phyloP scores from a whole-genome alignment of 805 yeast species.

The Scheffersomyces amazonensis region DNA sequence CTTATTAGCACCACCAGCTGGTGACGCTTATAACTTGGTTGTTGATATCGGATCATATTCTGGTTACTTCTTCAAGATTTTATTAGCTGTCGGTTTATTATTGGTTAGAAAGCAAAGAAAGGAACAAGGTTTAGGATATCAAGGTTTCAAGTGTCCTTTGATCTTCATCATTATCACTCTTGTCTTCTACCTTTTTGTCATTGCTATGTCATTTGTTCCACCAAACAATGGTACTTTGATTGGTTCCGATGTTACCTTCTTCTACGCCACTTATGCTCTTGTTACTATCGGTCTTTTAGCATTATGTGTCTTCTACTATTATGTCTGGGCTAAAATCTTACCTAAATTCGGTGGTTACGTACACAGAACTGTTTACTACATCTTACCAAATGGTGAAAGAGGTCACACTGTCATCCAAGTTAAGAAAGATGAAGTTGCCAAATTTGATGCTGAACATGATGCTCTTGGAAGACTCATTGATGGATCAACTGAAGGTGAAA shows the following conservation, averaged over 20 bases:
- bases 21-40: slow-evolving; percentile 31
- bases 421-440: slow-evolving; percentile 21
- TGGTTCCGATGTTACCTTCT: slow-evolving; percentile 41
- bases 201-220: slow-evolving; percentile 43
- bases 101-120: slow-evolving; percentile 29
- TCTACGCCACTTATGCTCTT: slow-evolving; percentile 41
- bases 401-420: slow-evolving; percentile 41
- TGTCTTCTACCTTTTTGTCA: slow-evolving; percentile 33
- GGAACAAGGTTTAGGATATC: slow-evolving; percentile 27
- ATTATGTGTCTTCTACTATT: slow-evolving; percentile 31
- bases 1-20: slow-evolving; percentile 31
- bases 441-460: slow-evolving; percentile 29
- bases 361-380: slow-evolving; percentile 27
- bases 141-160: slow-evolving; percentile 32
- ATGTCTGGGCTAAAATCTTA: slow-evolving; percentile 32
- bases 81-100: slow-evolving; percentile 24
- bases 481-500: background rate
- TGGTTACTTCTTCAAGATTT: slow-evolving; percentile 22
- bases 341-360: slow-evolving; percentile 30
- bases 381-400: slow-evolving; percentile 33
- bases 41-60: slow-evolving; percentile 29
- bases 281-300: slow-evolving; percentile 31
- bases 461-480: slow-evolving; percentile 7
- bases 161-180: slow-evolving; percentile 29
- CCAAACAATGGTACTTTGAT: slow-evolving; percentile 33